Base-by-base conservation (phyloP, 129 eudicot genomes). In the Flaveria linearis region DNA sequence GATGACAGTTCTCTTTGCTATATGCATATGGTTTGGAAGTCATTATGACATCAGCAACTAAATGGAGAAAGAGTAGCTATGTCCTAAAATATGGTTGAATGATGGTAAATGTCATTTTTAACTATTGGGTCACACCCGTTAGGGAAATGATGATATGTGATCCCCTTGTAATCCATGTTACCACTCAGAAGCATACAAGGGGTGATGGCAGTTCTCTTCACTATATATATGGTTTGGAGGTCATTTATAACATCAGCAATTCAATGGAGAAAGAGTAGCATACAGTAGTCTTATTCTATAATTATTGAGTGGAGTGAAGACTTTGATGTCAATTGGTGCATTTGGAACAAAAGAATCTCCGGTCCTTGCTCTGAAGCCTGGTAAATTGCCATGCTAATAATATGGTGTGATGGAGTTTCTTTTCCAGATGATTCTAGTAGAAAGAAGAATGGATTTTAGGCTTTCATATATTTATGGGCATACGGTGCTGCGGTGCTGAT, bases 241-340 rank as follows among this genome's bases (percentile, higher is more conserved):
- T 66, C 76, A 50, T 51, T 30, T 22, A 30, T 68, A 58, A 4
- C 78, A 73, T 63, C 53, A 12, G 65, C 68, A 51, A 46, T 69
- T 45, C 76, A 64, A 75, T 30, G 69, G 65, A 51, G 83, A 77
- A 76, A 43, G 63, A 68, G 63, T 23, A 68, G 74, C 68, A 68
- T 53, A 56, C 80, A 20, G 52, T 68, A 60, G 42, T 53, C 15
- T 51, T 10, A 51, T 23, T 36, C n/a, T 66, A 18, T 76, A 52
- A 20, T 13, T 53, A 67, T 50, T 20, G 43, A 30, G 66, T 68
- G 52, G 69, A 66, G 45, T 68, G 22, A n/a, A 26, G 26, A 73
- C 13, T 20, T 46, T 57, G 55, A 55, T 73, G 42, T 47, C 30
- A 10, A 12, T 39, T 67, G 72, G 47, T 39, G 65, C 66, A 65